Conservation (phyloP, 345 rosid species). For the Hirschfeldia incana region DNA sequence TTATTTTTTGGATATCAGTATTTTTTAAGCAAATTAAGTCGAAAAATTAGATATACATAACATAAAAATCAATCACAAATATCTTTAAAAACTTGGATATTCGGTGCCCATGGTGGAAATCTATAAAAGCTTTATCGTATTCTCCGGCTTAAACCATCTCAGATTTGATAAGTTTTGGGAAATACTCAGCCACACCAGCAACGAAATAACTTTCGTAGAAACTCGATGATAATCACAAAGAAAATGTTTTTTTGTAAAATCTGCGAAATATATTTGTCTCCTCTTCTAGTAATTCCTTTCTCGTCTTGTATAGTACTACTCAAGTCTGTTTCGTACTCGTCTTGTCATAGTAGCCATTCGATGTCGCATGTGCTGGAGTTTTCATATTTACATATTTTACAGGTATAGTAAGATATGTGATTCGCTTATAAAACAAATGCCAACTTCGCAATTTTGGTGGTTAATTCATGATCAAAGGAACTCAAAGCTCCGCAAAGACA, state of each 20-base stretch:
- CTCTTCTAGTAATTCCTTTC: neutral
- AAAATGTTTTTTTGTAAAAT: neutral
- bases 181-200: neutral
- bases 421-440: neutral
- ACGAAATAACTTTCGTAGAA: neutral
- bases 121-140: too few species aligned
- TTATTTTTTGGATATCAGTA: too few species aligned
- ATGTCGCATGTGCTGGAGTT: neutral
- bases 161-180: neutral
- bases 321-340: neutral
- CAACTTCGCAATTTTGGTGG: neutral
- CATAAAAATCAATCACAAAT: too few species aligned
- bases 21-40: too few species aligned
- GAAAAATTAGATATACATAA: too few species aligned
- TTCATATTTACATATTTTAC: neutral
- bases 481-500: neutral
- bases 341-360: neutral
- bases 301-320: neutral
- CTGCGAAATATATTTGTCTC: neutral
- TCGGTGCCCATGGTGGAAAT: too few species aligned
- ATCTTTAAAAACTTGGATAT: too few species aligned
- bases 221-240: neutral
- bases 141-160: neutral
- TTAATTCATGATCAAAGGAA: neutral
- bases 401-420: neutral